These are phyloP conservation scores for Starmerella geochares DNA, from an alignment of 805 yeast species.

Conservation along the genomic window DNA sequence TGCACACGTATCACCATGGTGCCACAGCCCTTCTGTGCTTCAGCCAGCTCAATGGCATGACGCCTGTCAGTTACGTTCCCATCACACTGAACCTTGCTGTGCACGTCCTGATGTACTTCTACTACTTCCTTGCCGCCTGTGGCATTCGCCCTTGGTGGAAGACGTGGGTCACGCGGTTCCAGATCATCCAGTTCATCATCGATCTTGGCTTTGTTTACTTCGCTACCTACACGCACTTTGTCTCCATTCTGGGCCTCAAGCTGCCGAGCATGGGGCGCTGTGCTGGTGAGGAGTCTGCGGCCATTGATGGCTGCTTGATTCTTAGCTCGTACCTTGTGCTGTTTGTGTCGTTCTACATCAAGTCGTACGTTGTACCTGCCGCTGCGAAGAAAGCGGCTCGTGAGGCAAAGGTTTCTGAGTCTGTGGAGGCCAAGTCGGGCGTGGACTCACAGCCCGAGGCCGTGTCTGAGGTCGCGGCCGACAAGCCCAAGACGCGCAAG, in stretches of 20 bases:
- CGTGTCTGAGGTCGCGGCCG: neutral
- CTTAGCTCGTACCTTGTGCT: conserved; percentile 79
- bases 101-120: conserved; percentile 95
- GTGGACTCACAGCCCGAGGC: neutral
- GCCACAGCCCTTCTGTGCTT: conserved; percentile 92
- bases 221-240: conserved; percentile 86
- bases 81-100: conserved; percentile 80
- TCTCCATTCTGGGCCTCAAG: conserved; percentile 46
- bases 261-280: conserved; percentile 79
- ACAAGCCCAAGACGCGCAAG: neutral
- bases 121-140: conserved; percentile 84
- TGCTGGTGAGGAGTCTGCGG: conserved; percentile 87
- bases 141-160: conserved; percentile 99
- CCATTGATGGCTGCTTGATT: conserved; percentile 79
- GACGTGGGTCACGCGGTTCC: conserved; percentile 96
- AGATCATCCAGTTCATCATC: conserved; percentile 82
- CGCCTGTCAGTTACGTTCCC: conserved; percentile 93
- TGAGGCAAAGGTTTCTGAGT: conserved; percentile 4
- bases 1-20: conserved; percentile 96
- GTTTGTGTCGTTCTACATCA: conserved; percentile 86
- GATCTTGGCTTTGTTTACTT: conserved; percentile 87
- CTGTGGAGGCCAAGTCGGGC: conserved; percentile 3
- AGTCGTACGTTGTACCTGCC: conserved; percentile 52
- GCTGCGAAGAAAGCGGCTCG: conserved; percentile 22
- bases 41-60: conserved; percentile 81